A percentile compares a stretch with the other conserved stretches of the same genome.
Conservation (phyloP, 805 yeast genomes). For the Debaryomyces maramus region DNA sequence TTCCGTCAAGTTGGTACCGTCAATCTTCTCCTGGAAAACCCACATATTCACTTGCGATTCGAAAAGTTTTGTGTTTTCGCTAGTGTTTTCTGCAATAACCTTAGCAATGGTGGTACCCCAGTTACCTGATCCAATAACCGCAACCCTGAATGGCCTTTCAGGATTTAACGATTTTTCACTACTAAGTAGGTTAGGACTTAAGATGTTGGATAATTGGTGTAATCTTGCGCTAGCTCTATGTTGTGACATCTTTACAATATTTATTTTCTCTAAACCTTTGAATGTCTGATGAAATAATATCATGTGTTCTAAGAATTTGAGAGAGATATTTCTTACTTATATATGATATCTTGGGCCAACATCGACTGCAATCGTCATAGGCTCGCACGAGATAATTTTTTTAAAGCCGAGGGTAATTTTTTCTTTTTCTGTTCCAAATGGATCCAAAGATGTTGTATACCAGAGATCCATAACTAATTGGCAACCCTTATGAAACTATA, state of each 20-base stretch:
- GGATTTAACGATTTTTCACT: constrained; percentile 16
- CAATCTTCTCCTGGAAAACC: constrained; percentile 85
- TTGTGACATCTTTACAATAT: constrained; percentile 9
- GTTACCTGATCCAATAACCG: constrained; percentile 94
- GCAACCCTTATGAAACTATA: too few relatives aligned
- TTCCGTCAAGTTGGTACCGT: constrained; percentile 81
- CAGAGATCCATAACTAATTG: too few relatives aligned
- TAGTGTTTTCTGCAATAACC: constrained; percentile 86
- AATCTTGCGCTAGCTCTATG: constrained; percentile 25
- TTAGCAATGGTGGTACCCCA: constrained; percentile 99
- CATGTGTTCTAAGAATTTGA: too few relatives aligned
- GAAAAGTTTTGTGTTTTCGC: constrained; percentile 70
- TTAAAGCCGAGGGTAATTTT: not conserved
- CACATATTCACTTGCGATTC: constrained; percentile 84
- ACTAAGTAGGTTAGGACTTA: constrained; percentile 18
- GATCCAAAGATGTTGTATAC: too few relatives aligned
- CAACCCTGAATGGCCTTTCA: constrained; percentile 36
- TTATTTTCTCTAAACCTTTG: not conserved
- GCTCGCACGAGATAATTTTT: not conserved
- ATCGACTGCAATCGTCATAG: too few relatives aligned
- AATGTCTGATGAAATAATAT: not conserved
- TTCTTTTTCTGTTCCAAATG: not conserved
- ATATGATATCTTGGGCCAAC: not conserved
- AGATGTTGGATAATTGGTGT: constrained; percentile 27
- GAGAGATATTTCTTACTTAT: not conserved